Evolutionary conservation across 495 filamentous ascomycete species (phyloP), one percentile per base, ranked within the genome.

Genomic region (Tuber aestivum): DNA sequence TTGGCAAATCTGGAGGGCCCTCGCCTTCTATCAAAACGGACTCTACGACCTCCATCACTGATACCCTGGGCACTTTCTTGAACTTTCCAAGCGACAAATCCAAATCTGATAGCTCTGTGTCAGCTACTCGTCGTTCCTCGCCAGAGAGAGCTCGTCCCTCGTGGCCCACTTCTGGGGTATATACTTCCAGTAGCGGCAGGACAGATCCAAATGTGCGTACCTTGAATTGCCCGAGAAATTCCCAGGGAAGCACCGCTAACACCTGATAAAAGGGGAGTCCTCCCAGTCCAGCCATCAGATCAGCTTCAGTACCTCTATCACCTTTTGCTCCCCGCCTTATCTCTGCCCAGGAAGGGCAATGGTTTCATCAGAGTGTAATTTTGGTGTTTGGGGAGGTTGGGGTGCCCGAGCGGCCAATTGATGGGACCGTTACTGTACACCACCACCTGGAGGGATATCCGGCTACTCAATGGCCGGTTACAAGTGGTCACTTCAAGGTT

Each of bases 351-450:
- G 80, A 82, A 14, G 76, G 79, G 32, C 80, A 82, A 77, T 82
- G 80, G 76, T 77, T 82, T n/a, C 79, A 82, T 38, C 80, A 82
- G 50, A 81, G 72, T 41, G 40, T 82, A 37, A 72, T 81, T 21
- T 56, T 82, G 32, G 80, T 82, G 3, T 79, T 79, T 75, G 80
- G 80, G 35, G 76, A 82, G 68, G 80, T 79, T 40, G 80, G 80
- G 44, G 40, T 75, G 61, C 5, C 77, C 35, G 80, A 91, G 75
- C 90, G 88, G 79, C 87, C 89, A 78, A 85, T 94, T 73, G 94
- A 97, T 80, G 95, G 95, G 71, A 91, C 84, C 45, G 78, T 98
- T 69, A 94, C 90, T 12, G 88, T 97, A 73, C 90, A 86, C 80
- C 92, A 95, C 75, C 90, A 93, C 77, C 90, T 96, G 82, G 93